phyloP scores from a whole-genome alignment of 345 rosid species.

The Melaleuca alternifolia region DNA sequence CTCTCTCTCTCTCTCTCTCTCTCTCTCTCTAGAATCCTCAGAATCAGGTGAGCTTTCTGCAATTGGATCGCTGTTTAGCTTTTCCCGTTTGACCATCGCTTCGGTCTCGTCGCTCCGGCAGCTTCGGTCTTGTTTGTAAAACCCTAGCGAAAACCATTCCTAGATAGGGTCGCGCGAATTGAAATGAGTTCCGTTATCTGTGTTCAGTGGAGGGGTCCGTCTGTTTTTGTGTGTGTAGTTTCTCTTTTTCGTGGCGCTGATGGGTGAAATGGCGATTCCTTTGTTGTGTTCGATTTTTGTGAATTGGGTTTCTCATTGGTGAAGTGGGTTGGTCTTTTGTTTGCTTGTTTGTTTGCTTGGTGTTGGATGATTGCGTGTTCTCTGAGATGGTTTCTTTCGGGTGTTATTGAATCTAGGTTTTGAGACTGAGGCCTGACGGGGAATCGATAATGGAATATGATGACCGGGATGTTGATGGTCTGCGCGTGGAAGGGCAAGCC shows the following conservation, averaged over 20 bases:
- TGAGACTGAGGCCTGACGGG: not conserved
- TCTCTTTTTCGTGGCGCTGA: not conserved
- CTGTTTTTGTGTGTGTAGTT: not conserved
- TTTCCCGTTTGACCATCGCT: not conserved
- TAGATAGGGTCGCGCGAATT: not conserved
- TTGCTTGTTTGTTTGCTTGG: not conserved
- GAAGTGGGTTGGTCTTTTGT: not conserved
- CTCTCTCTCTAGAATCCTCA: not conserved
- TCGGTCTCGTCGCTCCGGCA: not conserved
- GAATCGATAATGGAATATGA: constrained; percentile 50
- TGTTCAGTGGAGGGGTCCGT: not conserved
- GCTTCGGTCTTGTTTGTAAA: not conserved
- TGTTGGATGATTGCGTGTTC: not conserved
- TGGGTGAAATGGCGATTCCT: not conserved
- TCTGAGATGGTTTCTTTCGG: constrained; percentile 1
- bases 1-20: not conserved
- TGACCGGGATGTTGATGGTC: constrained; percentile 20
- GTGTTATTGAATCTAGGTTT: constrained; percentile 25
- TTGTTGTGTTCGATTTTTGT: not conserved
- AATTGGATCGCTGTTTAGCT: no score
- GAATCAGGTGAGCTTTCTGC: not conserved
- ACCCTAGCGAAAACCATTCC: not conserved
- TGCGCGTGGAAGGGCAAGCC: constrained; percentile 13
- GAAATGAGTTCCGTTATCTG: not conserved
- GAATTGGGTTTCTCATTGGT: not conserved